Base-by-base conservation (phyloP, 2,329 filamentous ascomycete species). In the Ustulina deusta region DNA sequence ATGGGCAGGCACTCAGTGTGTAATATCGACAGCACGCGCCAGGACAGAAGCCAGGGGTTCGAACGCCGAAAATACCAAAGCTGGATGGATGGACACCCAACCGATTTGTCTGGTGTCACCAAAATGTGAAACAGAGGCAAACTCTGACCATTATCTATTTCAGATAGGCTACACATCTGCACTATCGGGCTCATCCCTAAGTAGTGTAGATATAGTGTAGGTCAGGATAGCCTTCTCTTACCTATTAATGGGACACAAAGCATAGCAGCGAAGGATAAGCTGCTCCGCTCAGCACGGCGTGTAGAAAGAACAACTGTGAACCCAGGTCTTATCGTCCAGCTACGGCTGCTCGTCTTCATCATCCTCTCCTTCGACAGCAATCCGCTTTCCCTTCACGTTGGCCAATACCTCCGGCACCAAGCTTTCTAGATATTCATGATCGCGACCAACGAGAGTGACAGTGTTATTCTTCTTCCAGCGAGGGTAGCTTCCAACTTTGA, bases 401-500 rank as follows among this genome's bases (percentile, higher is more conserved):
- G 88, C 82, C 77, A 93, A 88, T 2, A 97, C 93, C 78, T 97
- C 93, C 0, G 86, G 81, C 15, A 97, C 87, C 69, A 97, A 80
- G 58, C 89, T 90, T 78, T 97, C 93, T 77, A 98, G 86, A 73
- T 88, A 95, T 27, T 87, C 90, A 72, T 86, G 84, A 77, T 97
- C 92, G 72, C 89, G 89, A 72, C 89, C 88, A 22, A 97, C 94
- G 61, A 99, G 83, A 11, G 95, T 97, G 55, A 98, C 93, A 0
- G 94, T 96, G 80, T 98, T 98, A 70, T 86, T 86, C 75, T 89
- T 89, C 84, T 93, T 95, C 5, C 94, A 97, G 63, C 93, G 85
- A 40, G 96, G 96, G 80, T 99, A 98, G 80, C 93, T 97, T 54
- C 96, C 96, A 17, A 98, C 93, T 82, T 98, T 98, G 75, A 98